These are phyloP conservation scores for Metschnikowia borealis DNA, from an alignment of 805 yeast genomes.

Conservation along the genomic window DNA sequence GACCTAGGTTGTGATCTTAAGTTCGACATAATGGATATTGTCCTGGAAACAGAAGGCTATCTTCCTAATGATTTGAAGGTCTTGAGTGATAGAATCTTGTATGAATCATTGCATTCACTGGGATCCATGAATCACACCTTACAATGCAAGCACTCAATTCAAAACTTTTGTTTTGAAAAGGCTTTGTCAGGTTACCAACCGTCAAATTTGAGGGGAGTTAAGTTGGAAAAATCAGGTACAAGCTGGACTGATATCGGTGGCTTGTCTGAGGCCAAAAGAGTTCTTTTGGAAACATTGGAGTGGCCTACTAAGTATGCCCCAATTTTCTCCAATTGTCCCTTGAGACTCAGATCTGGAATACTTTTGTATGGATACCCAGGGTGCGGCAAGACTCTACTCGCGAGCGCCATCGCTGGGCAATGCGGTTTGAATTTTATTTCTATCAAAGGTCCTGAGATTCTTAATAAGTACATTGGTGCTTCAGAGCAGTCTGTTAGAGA, in stretches of 20 bases:
- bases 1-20: constrained; percentile 31
- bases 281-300: constrained; percentile 82
- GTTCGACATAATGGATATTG: constrained; percentile 43
- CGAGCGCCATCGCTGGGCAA: constrained; percentile 89
- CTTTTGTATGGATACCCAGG: constrained; percentile 95
- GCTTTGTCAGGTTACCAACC: constrained; percentile 75
- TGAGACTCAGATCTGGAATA: constrained; percentile 84
- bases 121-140: background rate
- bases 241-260: constrained; percentile 93
- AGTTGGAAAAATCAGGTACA: constrained; percentile 69
- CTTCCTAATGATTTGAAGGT: constrained; percentile 77
- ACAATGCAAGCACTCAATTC: constrained; percentile 4
- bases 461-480: constrained; percentile 95
- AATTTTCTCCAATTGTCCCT: constrained; percentile 83
- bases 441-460: constrained; percentile 91
- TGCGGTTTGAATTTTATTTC: constrained; percentile 92
- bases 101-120: constrained; percentile 29
- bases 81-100: constrained; percentile 65
- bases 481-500: constrained; percentile 94
- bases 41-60: constrained; percentile 81
- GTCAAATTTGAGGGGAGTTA: constrained; percentile 79
- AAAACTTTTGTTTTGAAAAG: constrained; percentile 42
- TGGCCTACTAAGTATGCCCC: constrained; percentile 98
- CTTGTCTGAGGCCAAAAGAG: constrained; percentile 64
- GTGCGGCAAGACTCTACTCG: constrained; percentile 91